Conservation (phyloP, 441 rosid genomes). For the Populus hybrid region DNA sequence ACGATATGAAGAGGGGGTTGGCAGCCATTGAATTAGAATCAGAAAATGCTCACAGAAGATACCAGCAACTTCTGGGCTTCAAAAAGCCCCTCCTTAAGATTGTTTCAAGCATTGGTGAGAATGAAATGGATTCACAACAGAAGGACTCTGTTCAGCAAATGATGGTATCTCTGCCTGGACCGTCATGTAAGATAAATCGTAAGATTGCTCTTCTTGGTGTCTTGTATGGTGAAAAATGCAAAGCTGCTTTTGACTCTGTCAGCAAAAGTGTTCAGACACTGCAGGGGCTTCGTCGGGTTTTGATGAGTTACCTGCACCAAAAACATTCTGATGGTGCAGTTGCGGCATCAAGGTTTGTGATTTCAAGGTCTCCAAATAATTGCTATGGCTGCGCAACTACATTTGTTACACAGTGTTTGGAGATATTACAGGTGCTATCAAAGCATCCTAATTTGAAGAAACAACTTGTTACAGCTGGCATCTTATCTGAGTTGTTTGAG, state of each 20-base stretch:
- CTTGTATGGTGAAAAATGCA: too few species aligned
- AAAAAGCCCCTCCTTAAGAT: constrained; percentile 99
- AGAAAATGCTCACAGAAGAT: constrained; percentile 99
- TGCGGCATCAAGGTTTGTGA: constrained; percentile 78
- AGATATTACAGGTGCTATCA: constrained; percentile 85
- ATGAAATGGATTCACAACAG: constrained; percentile 99
- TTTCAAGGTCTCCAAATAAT: constrained; percentile 91
- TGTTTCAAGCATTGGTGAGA: constrained; percentile 98
- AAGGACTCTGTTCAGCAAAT: constrained; percentile 99
- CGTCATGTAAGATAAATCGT: constrained; percentile 41
- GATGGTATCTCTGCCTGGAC: constrained; percentile 99
- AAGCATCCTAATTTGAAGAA: constrained; percentile 82
- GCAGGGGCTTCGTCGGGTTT: constrained; percentile 97
- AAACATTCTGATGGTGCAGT: constrained; percentile 70
- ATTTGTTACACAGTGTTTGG: constrained; percentile 98
- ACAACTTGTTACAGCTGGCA: constrained; percentile 94
- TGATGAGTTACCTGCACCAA: constrained; percentile 98
- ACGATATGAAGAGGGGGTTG: constrained; percentile 99
- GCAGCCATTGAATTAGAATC: constrained; percentile 99
- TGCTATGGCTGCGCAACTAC: constrained; percentile 99
- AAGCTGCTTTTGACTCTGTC: too few species aligned
- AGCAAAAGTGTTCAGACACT: constrained; percentile 73
- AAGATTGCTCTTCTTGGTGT: too few species aligned
- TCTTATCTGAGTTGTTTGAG: constrained; percentile 91
- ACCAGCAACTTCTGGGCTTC: constrained; percentile 99